Evolutionary conservation across 1,284 basidiomycete species (phyloP), one percentile per base, ranked within the genome.

Genomic region (Somion occarium): DNA sequence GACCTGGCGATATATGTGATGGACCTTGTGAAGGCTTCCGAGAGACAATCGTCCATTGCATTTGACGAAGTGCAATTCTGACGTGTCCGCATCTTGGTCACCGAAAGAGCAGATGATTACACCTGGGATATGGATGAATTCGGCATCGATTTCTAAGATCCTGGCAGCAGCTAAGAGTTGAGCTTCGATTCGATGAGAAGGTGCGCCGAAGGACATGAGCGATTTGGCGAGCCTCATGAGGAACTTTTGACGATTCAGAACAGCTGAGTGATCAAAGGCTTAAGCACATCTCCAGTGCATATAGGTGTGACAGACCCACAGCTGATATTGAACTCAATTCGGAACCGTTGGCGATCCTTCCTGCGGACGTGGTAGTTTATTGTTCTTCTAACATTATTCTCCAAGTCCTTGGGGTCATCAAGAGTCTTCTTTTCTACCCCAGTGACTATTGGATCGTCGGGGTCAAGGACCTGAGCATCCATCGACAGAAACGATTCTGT

Each of bases 41-140:
- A 93, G 79, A 38, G 85, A 79, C 41, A 93, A 81, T 41, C 83
- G 77, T n/a, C 88, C 84, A 37, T 73, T 69, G 53, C 82, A 83
- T 63, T 88, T 89, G 63, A 93, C 74, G 62, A 93, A 90, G 63
- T 92, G 87, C 22, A 88, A 90, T 67, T 91, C 87, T 20, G 86
- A 88, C 3, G 82, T 81, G 58, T 85, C 83, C 25, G 85, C 80
- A 61, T 89, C 88, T 58, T 79, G 80, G 62, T 91, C 87, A 1
- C 86, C 87, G 63, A 93, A 93, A 43, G 84, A 87, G 55, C 85
- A 87, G 54, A 93, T 89, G 54, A 93, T 88, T 59, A 91, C 82
- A 11, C 79, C 82, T 5, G 91, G 90, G 13, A 91, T 74, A 65
- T 91, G 85, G 38, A 88, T 83, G 60, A 90, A 90, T 62, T 88